Evolutionary conservation across 1,284 basidiomycete species (phyloP), one percentile per base, ranked within the genome.

Genomic region (Ceratobasidium sp.): DNA sequence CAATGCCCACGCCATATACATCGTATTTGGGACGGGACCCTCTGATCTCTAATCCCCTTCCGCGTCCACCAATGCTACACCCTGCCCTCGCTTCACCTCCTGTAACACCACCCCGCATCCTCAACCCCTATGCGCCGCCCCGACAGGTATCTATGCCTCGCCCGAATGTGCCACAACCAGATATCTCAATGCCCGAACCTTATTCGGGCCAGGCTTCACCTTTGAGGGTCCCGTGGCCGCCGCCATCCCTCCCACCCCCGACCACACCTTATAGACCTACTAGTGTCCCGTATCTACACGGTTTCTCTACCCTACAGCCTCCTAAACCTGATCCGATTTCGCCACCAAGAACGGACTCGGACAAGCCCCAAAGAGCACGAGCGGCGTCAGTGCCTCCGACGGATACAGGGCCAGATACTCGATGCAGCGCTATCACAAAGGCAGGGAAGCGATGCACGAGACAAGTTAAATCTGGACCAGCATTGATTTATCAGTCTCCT

Each of bases 351-450:
- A 29, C 15, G 7, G 25, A 10, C 3, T 7, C 27, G 1, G 29
- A 53, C n/a, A 43, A 42, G 7, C 29, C 43, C 3, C 2, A 12
- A 12, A 12, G 45, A 17, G 25, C 42, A 62, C 58, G 58, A 7
- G 58, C 58, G 29, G 40, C 45, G 7, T 62, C 58, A 13, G 58
- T 62, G 3, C 58, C 58, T 17, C 58, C 58, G 32, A 43, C 35
- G 20, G 42, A 62, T 22, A 45, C 42, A 49, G 31, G 31, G 2
- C 58, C 43, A 20, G 58, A 62, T 35, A 70, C 80, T 12, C 87
- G 85, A 73, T 92, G 90, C 74, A 80, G 80, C 72, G 89, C 85
- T 3, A 80, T 83, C 35, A 92, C 89, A n/a, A 87, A 86, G 75
- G 80, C 84, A 12, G 85, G 86, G 7, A 85, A 84, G 72, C 84